These are phyloP conservation scores for Ceratocystis ficicola DNA, from an alignment of 2,329 filamentous ascomycete genomes.

Conservation along the genomic window DNA sequence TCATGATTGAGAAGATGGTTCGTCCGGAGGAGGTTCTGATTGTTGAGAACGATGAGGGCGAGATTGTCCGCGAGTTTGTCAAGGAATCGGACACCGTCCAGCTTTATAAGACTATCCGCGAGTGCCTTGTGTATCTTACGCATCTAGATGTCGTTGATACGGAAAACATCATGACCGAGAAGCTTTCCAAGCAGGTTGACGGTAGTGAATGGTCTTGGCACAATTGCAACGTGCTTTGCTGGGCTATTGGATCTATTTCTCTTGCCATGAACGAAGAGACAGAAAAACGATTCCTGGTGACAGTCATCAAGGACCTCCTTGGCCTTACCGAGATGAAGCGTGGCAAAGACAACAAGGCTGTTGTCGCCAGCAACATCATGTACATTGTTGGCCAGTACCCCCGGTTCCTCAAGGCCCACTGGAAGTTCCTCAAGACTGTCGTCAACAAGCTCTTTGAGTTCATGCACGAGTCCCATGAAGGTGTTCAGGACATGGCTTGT, in stretches of 20 bases:
- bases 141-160: constrained; percentile 96
- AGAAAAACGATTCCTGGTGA: constrained; percentile 95
- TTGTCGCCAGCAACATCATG: constrained; percentile 99
- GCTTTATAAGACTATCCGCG: constrained; percentile 95
- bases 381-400: constrained; percentile 99
- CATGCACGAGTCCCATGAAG: constrained; percentile 99
- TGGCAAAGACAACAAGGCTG: constrained; percentile 98
- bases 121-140: constrained; percentile 92
- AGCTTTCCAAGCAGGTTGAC: constrained; percentile 88
- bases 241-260: constrained; percentile 97
- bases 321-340: constrained; percentile 98
- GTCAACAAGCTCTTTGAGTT: constrained; percentile 99
- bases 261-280: constrained; percentile 99
- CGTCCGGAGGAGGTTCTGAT: constrained; percentile 94
- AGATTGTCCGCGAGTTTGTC: constrained; percentile 97
- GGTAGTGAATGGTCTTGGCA: constrained; percentile 97
- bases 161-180: constrained; percentile 98
- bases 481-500: constrained; percentile 99
- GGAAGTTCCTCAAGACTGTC: constrained; percentile 99
- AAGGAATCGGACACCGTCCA: constrained; percentile 99
- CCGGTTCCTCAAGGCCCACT: constrained; percentile 94
- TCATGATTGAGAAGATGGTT: constrained; percentile 99
- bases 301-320: constrained; percentile 94
- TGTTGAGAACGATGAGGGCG: constrained; percentile 98
- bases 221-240: constrained; percentile 98